A percentile compares a stretch with the other conserved stretches of the same genome.
phyloP scores from a whole-genome alignment of 306 rosid species.

The Malus fusca region DNA sequence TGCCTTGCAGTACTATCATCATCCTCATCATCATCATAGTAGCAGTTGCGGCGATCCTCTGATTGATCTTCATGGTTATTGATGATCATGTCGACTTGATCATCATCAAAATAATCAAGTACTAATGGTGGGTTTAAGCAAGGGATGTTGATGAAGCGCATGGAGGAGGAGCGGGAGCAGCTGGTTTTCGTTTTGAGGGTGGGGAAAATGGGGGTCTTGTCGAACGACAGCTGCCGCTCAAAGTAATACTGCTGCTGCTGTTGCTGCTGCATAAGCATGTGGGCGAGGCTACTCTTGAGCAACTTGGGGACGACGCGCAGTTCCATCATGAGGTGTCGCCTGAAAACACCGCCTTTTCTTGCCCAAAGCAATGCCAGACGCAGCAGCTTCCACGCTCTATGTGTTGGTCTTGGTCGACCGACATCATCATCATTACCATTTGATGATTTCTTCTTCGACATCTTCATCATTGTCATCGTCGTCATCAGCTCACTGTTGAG shows the following conservation, averaged over 20 bases:
- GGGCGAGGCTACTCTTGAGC: conserved; percentile 33
- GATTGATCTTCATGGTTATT: background rate
- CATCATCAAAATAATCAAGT: conserved; percentile 5
- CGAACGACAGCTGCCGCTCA: conserved; percentile 80
- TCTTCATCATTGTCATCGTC: conserved; percentile 6
- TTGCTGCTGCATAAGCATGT: background rate
- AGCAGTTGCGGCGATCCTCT: background rate
- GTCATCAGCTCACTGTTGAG: background rate
- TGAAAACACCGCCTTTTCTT: conserved; percentile 64
- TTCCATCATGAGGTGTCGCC: conserved; percentile 46
- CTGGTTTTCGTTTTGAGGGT: conserved; percentile 27
- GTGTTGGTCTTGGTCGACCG: conserved; percentile 5
- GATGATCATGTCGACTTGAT: background rate
- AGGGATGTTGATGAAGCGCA: conserved; percentile 63
- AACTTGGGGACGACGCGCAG: conserved; percentile 55
- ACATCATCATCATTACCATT: background rate
- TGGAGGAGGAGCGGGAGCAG: conserved; percentile 37
- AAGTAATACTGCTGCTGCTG: conserved; percentile 31
- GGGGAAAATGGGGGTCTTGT: conserved; percentile 60
- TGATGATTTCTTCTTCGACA: conserved; percentile 32
- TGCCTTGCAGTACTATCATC: background rate
- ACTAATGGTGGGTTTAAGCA: conserved; percentile 61
- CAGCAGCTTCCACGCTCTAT: conserved; percentile 58
- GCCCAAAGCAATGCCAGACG: conserved; percentile 73
- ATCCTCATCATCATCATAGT: background rate